Evolutionary conservation across 768 basidiomycete genomes (phyloP).

Genomic region (Clavaria fumosa): DNA sequence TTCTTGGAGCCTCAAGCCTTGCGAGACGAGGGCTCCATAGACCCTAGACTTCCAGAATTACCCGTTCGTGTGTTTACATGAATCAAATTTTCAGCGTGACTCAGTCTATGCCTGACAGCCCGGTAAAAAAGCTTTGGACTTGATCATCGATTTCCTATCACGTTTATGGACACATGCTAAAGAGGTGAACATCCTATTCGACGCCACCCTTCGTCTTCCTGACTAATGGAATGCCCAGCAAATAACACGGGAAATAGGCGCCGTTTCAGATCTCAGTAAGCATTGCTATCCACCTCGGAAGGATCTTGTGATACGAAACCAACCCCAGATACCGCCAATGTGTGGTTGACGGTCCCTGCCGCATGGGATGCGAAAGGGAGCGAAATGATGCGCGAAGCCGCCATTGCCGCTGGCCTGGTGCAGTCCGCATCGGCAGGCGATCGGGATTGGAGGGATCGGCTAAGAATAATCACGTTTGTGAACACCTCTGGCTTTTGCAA

Average conservation of each 20-base stretch:
- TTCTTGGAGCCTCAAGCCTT: slow-evolving; percentile 73
- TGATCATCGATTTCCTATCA: slow-evolving; percentile 72
- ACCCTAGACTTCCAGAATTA: slow-evolving; percentile 63
- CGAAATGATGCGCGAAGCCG: slow-evolving; percentile 74
- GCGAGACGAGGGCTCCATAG: slow-evolving; percentile 52
- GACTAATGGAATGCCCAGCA: too few species aligned
- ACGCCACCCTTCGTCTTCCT: too few species aligned
- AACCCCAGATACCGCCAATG: slow-evolving; percentile 57
- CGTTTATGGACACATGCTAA: slow-evolving; percentile 81
- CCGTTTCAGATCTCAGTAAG: slow-evolving; percentile 69
- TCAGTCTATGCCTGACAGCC: slow-evolving; percentile 26
- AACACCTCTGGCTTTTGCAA: slow-evolving; percentile 2
- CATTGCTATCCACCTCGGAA: not conserved
- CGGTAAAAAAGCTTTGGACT: slow-evolving; percentile 60
- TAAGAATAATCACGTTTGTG: slow-evolving; percentile 65
- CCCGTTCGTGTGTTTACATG: slow-evolving; percentile 61
- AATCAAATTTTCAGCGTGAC: too few species aligned
- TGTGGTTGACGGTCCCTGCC: slow-evolving; percentile 78
- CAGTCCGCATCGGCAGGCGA: slow-evolving; percentile 58
- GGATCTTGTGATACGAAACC: slow-evolving; percentile 5
- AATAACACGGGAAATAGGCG: slow-evolving; percentile 77
- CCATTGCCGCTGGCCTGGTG: slow-evolving; percentile 68
- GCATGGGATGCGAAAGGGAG: slow-evolving; percentile 84
- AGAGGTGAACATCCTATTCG: too few species aligned
- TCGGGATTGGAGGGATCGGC: slow-evolving; percentile 59